These are phyloP conservation scores for Penicillium dipodomyicola DNA, from an alignment of 495 filamentous ascomycete species.

Conservation along the genomic window DNA sequence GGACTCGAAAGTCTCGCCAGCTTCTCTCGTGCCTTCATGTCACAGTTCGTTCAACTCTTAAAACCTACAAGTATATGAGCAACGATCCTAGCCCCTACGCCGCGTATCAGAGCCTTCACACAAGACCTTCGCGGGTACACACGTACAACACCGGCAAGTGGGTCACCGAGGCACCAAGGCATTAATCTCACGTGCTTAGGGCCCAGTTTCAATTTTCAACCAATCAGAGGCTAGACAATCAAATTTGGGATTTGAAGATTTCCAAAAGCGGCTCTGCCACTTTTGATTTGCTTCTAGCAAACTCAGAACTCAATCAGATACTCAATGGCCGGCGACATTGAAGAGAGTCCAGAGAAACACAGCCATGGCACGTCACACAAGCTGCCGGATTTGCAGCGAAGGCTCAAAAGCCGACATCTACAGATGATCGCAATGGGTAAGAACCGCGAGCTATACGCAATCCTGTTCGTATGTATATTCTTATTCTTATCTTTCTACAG, in stretches of 20 bases:
- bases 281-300: neutral
- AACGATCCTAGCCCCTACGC: too few species aligned
- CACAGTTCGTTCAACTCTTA: too few species aligned
- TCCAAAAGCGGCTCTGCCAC: too few species aligned
- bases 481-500: slow-evolving; percentile 27
- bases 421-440: slow-evolving; percentile 64
- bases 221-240: too few species aligned
- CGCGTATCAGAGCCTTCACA: too few species aligned
- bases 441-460: neutral
- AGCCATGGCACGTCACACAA: slow-evolving; percentile 7
- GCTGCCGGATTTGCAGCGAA: slow-evolving; percentile 40
- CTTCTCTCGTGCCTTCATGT: too few species aligned
- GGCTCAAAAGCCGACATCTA: slow-evolving; percentile 61
- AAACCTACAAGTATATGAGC: too few species aligned
- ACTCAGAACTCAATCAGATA: neutral
- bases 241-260: too few species aligned
- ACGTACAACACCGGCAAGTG: too few species aligned
- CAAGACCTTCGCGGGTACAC: too few species aligned
- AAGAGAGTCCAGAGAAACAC: slow-evolving; percentile 7
- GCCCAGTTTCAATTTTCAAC: too few species aligned
- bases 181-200: neutral
- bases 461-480: neutral
- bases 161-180: neutral
- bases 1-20: too few species aligned
- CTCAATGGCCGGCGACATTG: neutral